A percentile compares a stretch with the other conserved stretches of the same genome.
These are phyloP conservation scores for Prototheca wickerhamii DNA, from an alignment of 163 green algal genomes.

Conservation along the genomic window DNA sequence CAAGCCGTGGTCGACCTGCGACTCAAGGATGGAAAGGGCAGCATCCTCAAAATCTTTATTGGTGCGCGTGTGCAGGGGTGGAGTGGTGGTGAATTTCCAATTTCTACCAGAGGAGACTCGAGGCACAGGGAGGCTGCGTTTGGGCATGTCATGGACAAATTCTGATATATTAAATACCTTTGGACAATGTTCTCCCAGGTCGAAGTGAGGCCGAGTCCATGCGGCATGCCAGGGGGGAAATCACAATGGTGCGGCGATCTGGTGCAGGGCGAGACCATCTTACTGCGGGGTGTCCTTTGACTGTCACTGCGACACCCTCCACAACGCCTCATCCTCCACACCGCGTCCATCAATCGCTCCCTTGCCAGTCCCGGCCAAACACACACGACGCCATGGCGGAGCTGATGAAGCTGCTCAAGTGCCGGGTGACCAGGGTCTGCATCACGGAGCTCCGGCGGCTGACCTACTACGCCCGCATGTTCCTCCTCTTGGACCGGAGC, in stretches of 20 bases:
- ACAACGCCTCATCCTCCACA: too few relatives aligned
- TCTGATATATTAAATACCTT: too few relatives aligned
- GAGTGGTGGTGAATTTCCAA: too few relatives aligned
- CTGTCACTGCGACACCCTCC: too few relatives aligned
- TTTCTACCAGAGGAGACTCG: too few relatives aligned
- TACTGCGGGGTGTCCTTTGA: not conserved
- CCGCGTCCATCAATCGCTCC: not conserved
- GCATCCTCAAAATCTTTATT: too few relatives aligned
- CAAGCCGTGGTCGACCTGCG: too few relatives aligned
- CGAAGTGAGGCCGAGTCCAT: not conserved
- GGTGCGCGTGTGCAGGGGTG: too few relatives aligned
- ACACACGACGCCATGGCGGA: conserved; percentile 63
- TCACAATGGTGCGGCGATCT: not conserved
- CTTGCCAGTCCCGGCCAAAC: conserved; percentile 42
- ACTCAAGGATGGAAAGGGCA: too few relatives aligned
- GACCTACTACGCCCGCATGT: conserved; percentile 59
- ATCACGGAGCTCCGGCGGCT: conserved; percentile 48
- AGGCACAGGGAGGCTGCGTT: too few relatives aligned
- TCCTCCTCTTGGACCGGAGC: conserved; percentile 19
- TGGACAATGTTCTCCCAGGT: not conserved
- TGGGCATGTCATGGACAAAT: too few relatives aligned
- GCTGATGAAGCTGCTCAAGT: conserved; percentile 18
- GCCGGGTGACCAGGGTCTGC: conserved; percentile 32
- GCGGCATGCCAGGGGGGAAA: not conserved
- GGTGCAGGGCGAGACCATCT: not conserved